These are phyloP conservation scores for Eucalyptus dawsonii DNA, from an alignment of 345 rosid genomes.

Conservation along the genomic window DNA sequence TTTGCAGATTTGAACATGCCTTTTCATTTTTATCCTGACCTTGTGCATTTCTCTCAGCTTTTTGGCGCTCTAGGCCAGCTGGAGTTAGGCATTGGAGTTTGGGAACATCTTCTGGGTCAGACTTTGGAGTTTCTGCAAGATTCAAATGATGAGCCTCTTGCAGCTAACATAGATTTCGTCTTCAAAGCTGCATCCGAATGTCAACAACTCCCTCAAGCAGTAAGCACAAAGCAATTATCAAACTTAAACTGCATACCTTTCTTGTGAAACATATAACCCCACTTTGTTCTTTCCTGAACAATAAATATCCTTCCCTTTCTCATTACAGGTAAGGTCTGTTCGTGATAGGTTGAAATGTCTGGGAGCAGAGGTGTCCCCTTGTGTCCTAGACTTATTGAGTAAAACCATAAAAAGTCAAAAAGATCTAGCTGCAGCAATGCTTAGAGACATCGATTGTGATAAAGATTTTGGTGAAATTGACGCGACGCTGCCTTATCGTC, in stretches of 20 bases:
- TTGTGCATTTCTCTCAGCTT: conserved; percentile 37
- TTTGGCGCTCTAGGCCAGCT: conserved; percentile 82
- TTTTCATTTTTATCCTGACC: not conserved
- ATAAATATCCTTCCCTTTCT: not conserved
- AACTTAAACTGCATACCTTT: not conserved
- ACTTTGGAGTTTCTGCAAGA: conserved; percentile 62
- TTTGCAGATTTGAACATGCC: not conserved
- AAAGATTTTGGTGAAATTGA: conserved; percentile 47
- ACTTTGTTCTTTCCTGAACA: not conserved
- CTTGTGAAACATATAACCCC: not conserved
- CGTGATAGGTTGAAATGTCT: conserved; percentile 73
- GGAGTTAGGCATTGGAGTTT: conserved; percentile 74
- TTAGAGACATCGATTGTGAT: conserved; percentile 75
- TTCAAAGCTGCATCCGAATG: conserved; percentile 87
- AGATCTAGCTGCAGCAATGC: conserved; percentile 73
- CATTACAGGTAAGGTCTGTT: conserved; percentile 67
- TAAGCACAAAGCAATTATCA: conserved; percentile 6
- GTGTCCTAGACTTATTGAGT: conserved; percentile 75
- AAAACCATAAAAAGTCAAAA: conserved; percentile 85
- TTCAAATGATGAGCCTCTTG: conserved; percentile 68
- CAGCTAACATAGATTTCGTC: conserved; percentile 72
- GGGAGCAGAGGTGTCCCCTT: conserved; percentile 73
- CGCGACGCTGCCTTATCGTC: conserved; percentile 26
- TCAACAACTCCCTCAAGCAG: conserved; percentile 89
- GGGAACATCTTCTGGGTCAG: conserved; percentile 69